These are phyloP conservation scores for Ichthyophthirius multifiliis DNA, from an alignment of 169 alveolate species.

Conservation along the genomic window DNA sequence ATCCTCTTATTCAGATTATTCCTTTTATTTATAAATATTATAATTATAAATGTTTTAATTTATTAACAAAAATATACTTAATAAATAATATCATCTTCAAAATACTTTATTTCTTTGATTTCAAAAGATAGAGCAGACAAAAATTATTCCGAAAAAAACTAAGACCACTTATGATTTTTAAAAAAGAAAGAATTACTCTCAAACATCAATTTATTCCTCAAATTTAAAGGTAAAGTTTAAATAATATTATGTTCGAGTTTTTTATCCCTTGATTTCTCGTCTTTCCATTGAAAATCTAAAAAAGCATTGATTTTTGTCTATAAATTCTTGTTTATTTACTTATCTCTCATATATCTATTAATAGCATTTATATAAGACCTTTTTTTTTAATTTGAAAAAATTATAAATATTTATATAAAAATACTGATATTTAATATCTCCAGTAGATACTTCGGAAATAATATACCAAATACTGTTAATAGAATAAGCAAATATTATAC, in stretches of 20 bases:
- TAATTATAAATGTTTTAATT: background rate
- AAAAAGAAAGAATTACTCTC: background rate
- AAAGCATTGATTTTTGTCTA: background rate
- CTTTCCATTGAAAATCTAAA: conserved; percentile 7
- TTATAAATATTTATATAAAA: background rate
- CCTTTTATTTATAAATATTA: background rate
- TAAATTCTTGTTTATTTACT: background rate
- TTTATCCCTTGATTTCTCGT: background rate
- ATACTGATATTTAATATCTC: background rate
- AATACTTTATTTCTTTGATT: background rate
- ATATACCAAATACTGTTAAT: conserved; percentile 54
- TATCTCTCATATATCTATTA: background rate
- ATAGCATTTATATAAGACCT: background rate
- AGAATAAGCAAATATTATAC: conserved; percentile 50
- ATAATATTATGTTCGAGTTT: background rate
- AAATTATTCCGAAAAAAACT: background rate
- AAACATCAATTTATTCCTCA: background rate
- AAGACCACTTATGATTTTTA: background rate
- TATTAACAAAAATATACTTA: background rate
- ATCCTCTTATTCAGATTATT: background rate
- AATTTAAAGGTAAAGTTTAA: background rate
- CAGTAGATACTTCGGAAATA: conserved; percentile 18
- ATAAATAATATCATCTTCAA: conserved; percentile 3
- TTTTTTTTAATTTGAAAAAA: background rate
- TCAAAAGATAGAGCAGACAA: background rate